Percentiles rank a stretch among this genome's conserved stretches.
These are phyloP conservation scores for Prosopis cineraria DNA, from an alignment of 306 rosid genomes.

Conservation along the genomic window DNA sequence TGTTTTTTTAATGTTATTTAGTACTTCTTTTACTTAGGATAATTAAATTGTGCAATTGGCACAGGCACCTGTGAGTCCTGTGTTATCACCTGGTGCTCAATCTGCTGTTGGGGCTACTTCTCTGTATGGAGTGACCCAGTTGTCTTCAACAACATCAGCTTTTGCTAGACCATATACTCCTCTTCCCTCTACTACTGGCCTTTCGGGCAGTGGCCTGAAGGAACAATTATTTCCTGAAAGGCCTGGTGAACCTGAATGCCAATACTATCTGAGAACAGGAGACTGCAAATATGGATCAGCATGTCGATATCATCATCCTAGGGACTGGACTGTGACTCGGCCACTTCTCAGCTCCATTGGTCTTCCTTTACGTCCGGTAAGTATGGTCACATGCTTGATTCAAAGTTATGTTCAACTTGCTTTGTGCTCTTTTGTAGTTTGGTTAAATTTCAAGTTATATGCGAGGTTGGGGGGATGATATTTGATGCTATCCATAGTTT, in stretches of 20 bases:
- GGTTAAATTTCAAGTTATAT: background rate
- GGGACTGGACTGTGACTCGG: slow-evolving; percentile 50
- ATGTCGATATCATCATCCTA: slow-evolving; percentile 89
- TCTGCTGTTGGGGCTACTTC: slow-evolving; percentile 75
- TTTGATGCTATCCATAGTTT: background rate
- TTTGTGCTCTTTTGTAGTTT: background rate
- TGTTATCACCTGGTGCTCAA: slow-evolving; percentile 78
- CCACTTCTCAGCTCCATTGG: slow-evolving; percentile 76
- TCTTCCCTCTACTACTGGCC: slow-evolving; percentile 52
- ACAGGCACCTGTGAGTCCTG: slow-evolving; percentile 89
- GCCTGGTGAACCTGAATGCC: slow-evolving; percentile 89
- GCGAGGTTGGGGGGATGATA: background rate
- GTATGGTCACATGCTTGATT: slow-evolving; percentile 23
- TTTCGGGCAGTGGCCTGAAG: slow-evolving; percentile 54
- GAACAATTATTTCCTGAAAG: slow-evolving; percentile 78
- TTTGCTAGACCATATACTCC: slow-evolving; percentile 71
- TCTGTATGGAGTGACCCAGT: slow-evolving; percentile 74
- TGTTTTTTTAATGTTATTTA: background rate
- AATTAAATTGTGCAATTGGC: slow-evolving; percentile 32
- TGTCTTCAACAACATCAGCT: slow-evolving; percentile 67
- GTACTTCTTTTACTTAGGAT: background rate
- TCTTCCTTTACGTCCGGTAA: slow-evolving; percentile 84
- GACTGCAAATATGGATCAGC: slow-evolving; percentile 81
- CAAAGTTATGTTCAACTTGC: background rate
- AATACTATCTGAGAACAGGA: slow-evolving; percentile 79